phyloP scores from a whole-genome alignment of 164 flowering plant species.

The Magnolia officinalis region DNA sequence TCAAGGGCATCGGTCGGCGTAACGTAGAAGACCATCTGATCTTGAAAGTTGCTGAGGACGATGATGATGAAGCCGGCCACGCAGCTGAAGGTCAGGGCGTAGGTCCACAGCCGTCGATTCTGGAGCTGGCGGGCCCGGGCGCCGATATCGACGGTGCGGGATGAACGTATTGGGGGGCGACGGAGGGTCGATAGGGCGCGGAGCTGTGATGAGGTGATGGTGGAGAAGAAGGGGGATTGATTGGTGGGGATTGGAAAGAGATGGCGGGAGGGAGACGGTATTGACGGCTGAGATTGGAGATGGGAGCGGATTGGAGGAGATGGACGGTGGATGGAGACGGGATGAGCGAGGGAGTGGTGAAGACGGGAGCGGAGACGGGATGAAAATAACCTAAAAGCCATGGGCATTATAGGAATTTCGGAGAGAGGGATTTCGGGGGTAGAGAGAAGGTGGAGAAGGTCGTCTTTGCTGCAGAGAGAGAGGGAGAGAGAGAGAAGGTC shows the following conservation, averaged over 20 bases:
- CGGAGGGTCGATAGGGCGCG: conserved; percentile 55
- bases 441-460: too few relatives aligned
- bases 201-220: conserved; percentile 6
- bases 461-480: too few relatives aligned
- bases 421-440: too few relatives aligned
- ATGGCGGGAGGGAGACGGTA: not conserved
- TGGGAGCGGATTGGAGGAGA: not conserved
- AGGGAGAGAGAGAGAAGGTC: too few relatives aligned
- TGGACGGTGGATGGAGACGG: conserved; percentile 4
- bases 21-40: conserved; percentile 75
- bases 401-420: not conserved
- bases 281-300: conserved; percentile 9
- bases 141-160: conserved; percentile 58
- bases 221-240: conserved; percentile 5
- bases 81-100: conserved; percentile 71
- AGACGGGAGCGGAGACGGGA: conserved; percentile 14
- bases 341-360: not conserved
- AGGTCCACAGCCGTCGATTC: conserved; percentile 82
- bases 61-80: conserved; percentile 68
- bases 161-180: conserved; percentile 29
- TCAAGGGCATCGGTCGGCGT: conserved; percentile 79
- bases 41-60: conserved; percentile 70
- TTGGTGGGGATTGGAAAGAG: not conserved
- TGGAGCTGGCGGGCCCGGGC: conserved; percentile 83
- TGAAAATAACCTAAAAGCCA: conserved; percentile 10